These are phyloP conservation scores for Collybiopsis confluens DNA, from an alignment of 768 basidiomycete genomes.

Conservation along the genomic window DNA sequence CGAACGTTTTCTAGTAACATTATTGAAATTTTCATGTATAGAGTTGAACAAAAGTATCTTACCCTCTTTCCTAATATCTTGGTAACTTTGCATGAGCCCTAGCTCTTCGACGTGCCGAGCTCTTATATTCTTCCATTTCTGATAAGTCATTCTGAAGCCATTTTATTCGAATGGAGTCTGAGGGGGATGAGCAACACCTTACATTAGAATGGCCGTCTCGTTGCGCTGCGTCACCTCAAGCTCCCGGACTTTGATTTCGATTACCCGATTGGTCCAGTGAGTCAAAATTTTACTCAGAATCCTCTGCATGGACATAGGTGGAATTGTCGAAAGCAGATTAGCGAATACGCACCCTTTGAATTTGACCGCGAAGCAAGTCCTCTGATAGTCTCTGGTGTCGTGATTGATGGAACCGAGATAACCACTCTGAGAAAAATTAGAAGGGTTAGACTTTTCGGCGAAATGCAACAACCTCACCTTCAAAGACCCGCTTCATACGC, in stretches of 20 bases:
- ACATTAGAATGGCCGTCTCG: conserved; percentile 29
- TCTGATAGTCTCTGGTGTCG: conserved; percentile 42
- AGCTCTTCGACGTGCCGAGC: conserved; percentile 65
- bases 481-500: conserved; percentile 30
- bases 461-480: conserved; percentile 22
- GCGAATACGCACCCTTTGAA: conserved; percentile 33
- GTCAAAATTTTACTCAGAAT: conserved; percentile 42
- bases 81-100: conserved; percentile 81
- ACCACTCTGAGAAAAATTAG: conserved; percentile 40
- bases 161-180: conserved; percentile 2
- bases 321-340: background rate
- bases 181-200: conserved; percentile 11
- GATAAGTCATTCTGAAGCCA: conserved; percentile 51
- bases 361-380: conserved; percentile 31
- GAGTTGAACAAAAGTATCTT: conserved; percentile 8
- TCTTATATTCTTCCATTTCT: conserved; percentile 64
- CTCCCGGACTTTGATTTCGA: conserved; percentile 70
- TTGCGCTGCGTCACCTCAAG: conserved; percentile 53
- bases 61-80: conserved; percentile 80
- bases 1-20: conserved; percentile 53
- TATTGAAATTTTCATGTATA: background rate
- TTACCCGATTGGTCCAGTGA: conserved; percentile 70
- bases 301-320: conserved; percentile 35
- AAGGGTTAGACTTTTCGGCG: conserved; percentile 9
- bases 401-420: conserved; percentile 29